Evolutionary conservation across 2,329 filamentous ascomycete species (phyloP), one percentile per base, ranked within the genome.

Genomic region (Chaetomiaceae sp.): DNA sequence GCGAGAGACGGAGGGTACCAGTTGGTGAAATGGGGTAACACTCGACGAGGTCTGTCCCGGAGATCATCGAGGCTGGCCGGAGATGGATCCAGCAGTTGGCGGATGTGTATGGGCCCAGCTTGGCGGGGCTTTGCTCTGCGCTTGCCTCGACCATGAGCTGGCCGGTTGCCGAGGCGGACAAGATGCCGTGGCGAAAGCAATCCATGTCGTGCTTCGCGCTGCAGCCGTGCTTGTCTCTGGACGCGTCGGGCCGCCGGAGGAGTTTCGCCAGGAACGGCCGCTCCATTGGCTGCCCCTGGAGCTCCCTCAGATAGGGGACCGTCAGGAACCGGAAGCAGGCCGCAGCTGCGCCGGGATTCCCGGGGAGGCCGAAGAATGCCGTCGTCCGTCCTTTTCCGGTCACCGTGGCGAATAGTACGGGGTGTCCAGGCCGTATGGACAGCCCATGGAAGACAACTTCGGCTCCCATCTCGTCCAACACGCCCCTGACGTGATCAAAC

Each of bases 341-440:
- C 15, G 66, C 65, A 3, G 63, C 60, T 6, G 66, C 64, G 0
- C 66, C 55, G 2, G 63, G 62, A 47, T 66, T 64, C 11, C 64
- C 64, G 1, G 64, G 64, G 4, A 67, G 49, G 1, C 65, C 64
- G 52, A 67, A 67, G 38, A 67, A 65, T 15, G 60, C 58, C 12
- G 55, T 59, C 20, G 46, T 47, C 12, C 52, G 38, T 6, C n/a
- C 29, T 19, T 25, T 19, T 5, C 40, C 15, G 7, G 56, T 54
- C 36, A 68, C 27, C 14, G 50, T 57, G 0, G 64, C 65, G 43
- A 68, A 67, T 12, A 68, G 54, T 1, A 60, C 61, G 1, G 65
- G 65, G 52, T 63, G 65, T 1, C 66, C 66, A 14, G 66, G 66
- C 11, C 61, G 54, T n/a, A 69, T 66, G 11, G 53, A 59, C 20